phyloP scores from a whole-genome alignment of 176 grass and related monocot genomes.

The Chrysopogon serrulatus region DNA sequence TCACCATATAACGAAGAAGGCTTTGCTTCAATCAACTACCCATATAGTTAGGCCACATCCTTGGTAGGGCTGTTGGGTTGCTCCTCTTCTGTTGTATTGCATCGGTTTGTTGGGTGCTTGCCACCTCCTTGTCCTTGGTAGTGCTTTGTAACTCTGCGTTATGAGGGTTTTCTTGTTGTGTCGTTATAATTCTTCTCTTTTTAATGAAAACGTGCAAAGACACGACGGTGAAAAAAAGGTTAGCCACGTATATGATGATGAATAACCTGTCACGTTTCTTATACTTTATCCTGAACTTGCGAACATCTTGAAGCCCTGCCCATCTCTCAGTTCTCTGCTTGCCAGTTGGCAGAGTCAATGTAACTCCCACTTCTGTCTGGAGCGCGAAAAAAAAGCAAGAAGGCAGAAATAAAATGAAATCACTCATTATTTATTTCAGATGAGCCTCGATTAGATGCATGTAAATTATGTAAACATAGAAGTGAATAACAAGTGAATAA shows the following conservation, averaged over 20 bases:
- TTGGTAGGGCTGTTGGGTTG: too few species aligned
- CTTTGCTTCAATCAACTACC: background rate
- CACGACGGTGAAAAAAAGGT: too few species aligned
- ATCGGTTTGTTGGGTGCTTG: too few species aligned
- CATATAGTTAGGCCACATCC: too few species aligned
- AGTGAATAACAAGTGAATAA: background rate
- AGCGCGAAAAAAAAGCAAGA: conserved; percentile 3
- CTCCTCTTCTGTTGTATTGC: too few species aligned
- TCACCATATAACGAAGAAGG: background rate
- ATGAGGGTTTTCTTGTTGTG: too few species aligned
- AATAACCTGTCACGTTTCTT: conserved; percentile 57
- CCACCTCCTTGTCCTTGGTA: too few species aligned
- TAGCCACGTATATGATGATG: background rate
- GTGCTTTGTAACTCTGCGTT: too few species aligned
- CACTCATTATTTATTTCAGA: background rate
- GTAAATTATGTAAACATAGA: background rate
- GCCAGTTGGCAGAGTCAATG: conserved; percentile 63
- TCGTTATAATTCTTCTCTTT: too few species aligned
- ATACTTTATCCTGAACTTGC: conserved; percentile 62
- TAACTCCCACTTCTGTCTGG: conserved; percentile 73
- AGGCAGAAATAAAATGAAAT: background rate
- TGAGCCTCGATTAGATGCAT: background rate
- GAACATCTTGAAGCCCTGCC: conserved; percentile 61
- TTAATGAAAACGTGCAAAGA: too few species aligned
- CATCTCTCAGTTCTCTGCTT: conserved; percentile 60